Evolutionary conservation across 768 basidiomycete genomes (phyloP).

Genomic region (Calocera cornea): DNA sequence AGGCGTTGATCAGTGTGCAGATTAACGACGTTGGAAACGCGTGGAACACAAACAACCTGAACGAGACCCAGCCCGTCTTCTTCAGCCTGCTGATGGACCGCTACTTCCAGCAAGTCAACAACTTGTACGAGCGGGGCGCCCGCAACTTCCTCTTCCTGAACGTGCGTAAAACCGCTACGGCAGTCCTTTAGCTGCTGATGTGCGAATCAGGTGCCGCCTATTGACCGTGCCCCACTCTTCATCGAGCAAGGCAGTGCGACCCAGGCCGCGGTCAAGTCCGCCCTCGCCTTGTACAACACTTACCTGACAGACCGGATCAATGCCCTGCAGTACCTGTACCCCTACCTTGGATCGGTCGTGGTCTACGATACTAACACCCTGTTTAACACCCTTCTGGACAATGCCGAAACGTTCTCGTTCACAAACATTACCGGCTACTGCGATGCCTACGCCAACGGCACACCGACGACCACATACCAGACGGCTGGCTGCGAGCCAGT

Average conservation of each 20-base stretch:
- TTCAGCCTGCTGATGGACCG: constrained; percentile 24
- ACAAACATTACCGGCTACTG: constrained; percentile 48
- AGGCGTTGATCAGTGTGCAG: neutral
- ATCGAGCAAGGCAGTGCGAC: constrained; percentile 26
- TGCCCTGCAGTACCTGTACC: constrained; percentile 31
- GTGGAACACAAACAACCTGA: constrained; percentile 19
- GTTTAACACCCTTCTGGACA: constrained; percentile 45
- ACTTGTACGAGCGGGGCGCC: constrained; percentile 33
- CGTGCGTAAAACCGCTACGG: neutral
- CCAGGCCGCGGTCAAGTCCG: constrained; percentile 22
- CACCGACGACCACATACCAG: constrained; percentile 39
- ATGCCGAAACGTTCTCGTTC: constrained; percentile 40
- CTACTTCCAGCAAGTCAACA: constrained; percentile 32
- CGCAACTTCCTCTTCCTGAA: constrained; percentile 25
- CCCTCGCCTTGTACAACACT: constrained; percentile 38
- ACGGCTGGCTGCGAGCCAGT: constrained; percentile 46
- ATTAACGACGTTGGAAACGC: constrained; percentile 6
- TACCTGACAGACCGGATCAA: constrained; percentile 30
- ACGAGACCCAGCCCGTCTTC: constrained; percentile 26
- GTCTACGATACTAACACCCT: constrained; percentile 45
- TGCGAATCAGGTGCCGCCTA: constrained; percentile 27
- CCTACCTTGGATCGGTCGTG: constrained; percentile 32
- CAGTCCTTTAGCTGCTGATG: neutral
- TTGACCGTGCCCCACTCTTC: constrained; percentile 30
- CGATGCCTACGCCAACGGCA: constrained; percentile 42